Percentiles rank a stretch among this genome's conserved stretches.
Conservation (phyloP, 1,284 basidiomycete species). For the Mycena sp. region DNA sequence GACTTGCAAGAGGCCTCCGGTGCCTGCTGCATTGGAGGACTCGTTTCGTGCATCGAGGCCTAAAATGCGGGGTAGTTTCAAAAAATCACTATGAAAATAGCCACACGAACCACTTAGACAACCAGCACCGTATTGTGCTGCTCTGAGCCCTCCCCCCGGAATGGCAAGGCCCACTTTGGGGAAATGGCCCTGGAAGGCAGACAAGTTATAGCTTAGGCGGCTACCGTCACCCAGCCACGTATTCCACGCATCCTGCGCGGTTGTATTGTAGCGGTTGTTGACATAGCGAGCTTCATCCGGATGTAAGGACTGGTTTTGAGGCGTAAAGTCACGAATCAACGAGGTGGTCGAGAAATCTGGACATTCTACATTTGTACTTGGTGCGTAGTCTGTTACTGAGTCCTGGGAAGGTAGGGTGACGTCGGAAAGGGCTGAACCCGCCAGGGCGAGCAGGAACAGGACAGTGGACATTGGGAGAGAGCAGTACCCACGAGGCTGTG, state of each 20-base stretch:
- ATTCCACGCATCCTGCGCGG: conserved; percentile 61
- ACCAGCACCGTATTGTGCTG: conserved; percentile 68
- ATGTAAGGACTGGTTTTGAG: conserved; percentile 61
- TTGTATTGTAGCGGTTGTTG: conserved; percentile 47
- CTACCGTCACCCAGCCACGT: conserved; percentile 67
- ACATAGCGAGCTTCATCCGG: conserved; percentile 59
- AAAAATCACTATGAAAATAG: not conserved
- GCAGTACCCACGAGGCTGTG: conserved; percentile 26
- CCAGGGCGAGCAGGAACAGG: conserved; percentile 18
- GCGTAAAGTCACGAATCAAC: conserved; percentile 62
- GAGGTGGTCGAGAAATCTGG: conserved; percentile 55
- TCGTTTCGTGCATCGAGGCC: conserved; percentile 66
- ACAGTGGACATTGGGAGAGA: conserved; percentile 22
- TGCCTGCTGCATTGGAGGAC: conserved; percentile 62
- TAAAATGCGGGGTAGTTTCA: not conserved
- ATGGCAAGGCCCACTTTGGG: conserved; percentile 66
- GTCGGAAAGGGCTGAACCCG: conserved; percentile 16
- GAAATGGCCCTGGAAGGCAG: conserved; percentile 49
- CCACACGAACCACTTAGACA: conserved; percentile 52
- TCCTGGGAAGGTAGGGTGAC: conserved; percentile 32
- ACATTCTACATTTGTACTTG: conserved; percentile 56
- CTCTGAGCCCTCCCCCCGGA: conserved; percentile 67
- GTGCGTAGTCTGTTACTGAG: conserved; percentile 60
- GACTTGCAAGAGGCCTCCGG: conserved; percentile 74
- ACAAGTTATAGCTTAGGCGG: conserved; percentile 59